phyloP scores from a whole-genome alignment of 1,284 basidiomycete genomes.

The Cystobasidiaceae sp. region DNA sequence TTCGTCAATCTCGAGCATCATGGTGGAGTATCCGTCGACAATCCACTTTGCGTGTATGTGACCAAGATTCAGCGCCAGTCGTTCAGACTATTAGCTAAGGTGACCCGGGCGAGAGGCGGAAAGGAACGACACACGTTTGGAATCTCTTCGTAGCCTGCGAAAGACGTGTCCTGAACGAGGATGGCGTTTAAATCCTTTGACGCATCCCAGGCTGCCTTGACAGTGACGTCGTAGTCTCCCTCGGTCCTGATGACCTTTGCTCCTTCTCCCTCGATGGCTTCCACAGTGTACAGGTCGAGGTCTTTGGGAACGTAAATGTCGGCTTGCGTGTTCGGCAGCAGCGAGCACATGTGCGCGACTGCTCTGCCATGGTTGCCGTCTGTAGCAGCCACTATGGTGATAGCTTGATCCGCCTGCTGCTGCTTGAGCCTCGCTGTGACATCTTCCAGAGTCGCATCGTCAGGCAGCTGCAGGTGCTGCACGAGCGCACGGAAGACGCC shows the following conservation, averaged over 20 bases:
- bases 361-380: conserved; percentile 36
- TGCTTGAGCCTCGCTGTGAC: too few species aligned
- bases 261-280: neutral
- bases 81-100: too few species aligned
- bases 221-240: conserved; percentile 29
- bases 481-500: conserved; percentile 19
- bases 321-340: conserved; percentile 1
- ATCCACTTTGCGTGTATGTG: too few species aligned
- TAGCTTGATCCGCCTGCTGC: neutral
- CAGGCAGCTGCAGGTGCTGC: neutral
- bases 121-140: too few species aligned
- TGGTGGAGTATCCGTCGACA: conserved; percentile 31
- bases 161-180: conserved; percentile 32
- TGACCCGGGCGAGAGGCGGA: too few species aligned
- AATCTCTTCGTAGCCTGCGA: conserved; percentile 25
- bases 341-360: conserved; percentile 28
- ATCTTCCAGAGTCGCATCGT: neutral
- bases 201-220: neutral
- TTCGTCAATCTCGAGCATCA: conserved; percentile 31
- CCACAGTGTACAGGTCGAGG: neutral
- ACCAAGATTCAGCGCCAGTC: too few species aligned
- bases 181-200: conserved; percentile 2
- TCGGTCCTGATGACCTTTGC: neutral
- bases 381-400: conserved; percentile 27
- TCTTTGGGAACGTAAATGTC: conserved; percentile 24